These are phyloP conservation scores for Neocallimastix lanati DNA, from an alignment of 192 early-diverging fungal genomes.

Conservation along the genomic window DNA sequence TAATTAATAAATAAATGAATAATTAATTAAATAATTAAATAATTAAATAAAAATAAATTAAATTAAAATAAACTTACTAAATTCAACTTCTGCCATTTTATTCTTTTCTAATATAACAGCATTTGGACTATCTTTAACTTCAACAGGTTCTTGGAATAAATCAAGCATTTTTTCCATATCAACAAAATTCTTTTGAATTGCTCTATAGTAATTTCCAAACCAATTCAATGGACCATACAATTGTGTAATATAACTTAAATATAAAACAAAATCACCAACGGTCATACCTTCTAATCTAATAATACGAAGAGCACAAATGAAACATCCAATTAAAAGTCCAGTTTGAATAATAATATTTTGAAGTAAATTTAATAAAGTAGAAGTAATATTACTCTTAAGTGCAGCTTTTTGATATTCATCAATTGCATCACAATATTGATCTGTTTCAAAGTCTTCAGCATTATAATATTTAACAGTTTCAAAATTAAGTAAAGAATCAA, in stretches of 20 bases:
- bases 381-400: constrained; percentile 50
- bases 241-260: constrained; percentile 73
- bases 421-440: constrained; percentile 60
- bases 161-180: constrained; percentile 98
- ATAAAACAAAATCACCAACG: constrained; percentile 73
- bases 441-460: constrained; percentile 70
- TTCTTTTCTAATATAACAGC: constrained; percentile 33
- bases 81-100: constrained; percentile 37
- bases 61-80: too few species aligned
- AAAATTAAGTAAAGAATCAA: constrained; percentile 92
- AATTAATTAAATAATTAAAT: too few species aligned
- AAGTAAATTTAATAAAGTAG: constrained; percentile 65
- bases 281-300: constrained; percentile 37
- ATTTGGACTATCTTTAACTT: constrained; percentile 43
- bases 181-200: constrained; percentile 79
- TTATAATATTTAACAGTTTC: constrained; percentile 98
- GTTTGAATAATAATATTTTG: constrained; percentile 77
- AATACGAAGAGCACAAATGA: constrained; percentile 73
- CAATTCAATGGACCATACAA: constrained; percentile 71
- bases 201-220: constrained; percentile 86
- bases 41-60: too few species aligned
- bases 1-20: too few species aligned
- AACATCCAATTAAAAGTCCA: constrained; percentile 60
- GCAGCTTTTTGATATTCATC: constrained; percentile 64
- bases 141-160: constrained; percentile 29